These are phyloP conservation scores for Dactylis glomerata DNA, from an alignment of 176 grass and related monocot species.

Conservation along the genomic window DNA sequence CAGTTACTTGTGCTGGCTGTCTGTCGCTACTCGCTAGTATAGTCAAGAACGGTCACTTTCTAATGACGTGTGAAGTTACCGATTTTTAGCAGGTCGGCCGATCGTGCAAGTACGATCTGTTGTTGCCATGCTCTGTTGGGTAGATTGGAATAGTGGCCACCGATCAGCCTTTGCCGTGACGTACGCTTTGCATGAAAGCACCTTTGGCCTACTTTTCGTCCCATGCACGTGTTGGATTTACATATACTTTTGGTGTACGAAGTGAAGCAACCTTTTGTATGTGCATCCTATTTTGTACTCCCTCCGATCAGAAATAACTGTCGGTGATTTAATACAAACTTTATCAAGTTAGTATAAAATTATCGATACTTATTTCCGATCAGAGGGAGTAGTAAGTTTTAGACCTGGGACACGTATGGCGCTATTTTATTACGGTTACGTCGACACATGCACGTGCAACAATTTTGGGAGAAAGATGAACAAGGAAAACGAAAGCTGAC, in stretches of 20 bases:
- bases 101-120: not conserved
- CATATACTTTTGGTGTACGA: not conserved
- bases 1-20: not conserved
- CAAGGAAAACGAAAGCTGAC: not conserved
- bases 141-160: not conserved
- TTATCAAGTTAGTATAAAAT: too few species aligned
- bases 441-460: not conserved
- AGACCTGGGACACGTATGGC: not conserved
- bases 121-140: not conserved
- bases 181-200: slow-evolving; percentile 39
- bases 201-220: slow-evolving; percentile 14
- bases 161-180: not conserved
- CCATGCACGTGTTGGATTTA: slow-evolving; percentile 30
- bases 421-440: not conserved
- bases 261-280: not conserved
- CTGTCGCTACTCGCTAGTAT: not conserved
- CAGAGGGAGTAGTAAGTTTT: too few species aligned
- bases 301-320: too few species aligned
- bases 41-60: not conserved
- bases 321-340: too few species aligned
- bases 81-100: not conserved
- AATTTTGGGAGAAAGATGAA: not conserved
- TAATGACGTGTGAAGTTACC: not conserved
- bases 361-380: too few species aligned
- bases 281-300: not conserved